Conservation (phyloP, 768 basidiomycete species). For the Collybia mongolica region DNA sequence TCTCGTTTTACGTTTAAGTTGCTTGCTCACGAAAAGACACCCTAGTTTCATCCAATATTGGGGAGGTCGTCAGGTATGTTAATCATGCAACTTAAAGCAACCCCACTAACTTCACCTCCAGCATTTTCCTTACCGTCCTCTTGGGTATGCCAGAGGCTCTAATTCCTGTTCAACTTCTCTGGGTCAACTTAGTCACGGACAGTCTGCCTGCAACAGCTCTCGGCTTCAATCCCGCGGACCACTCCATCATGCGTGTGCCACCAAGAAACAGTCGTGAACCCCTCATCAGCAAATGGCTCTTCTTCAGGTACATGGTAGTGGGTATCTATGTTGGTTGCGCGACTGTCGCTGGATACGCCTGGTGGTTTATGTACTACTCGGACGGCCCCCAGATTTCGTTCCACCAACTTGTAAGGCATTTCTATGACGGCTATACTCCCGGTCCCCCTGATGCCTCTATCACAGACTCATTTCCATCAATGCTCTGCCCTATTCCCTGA, state of each 20-base stretch:
- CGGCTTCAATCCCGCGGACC: slow-evolving; percentile 97
- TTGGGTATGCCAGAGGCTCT: slow-evolving; percentile 99
- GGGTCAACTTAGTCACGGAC: slow-evolving; percentile 98
- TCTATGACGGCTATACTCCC: slow-evolving; percentile 1
- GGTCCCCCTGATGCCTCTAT: slow-evolving; percentile 1
- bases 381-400: slow-evolving; percentile 93
- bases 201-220: slow-evolving; percentile 95
- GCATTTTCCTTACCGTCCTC: slow-evolving; percentile 96
- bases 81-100: not conserved
- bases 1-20: slow-evolving; percentile 4
- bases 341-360: slow-evolving; percentile 96
- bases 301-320: slow-evolving; percentile 93
- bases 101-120: slow-evolving; percentile 14
- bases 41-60: slow-evolving; percentile 91
- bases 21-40: slow-evolving; percentile 4
- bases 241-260: slow-evolving; percentile 94
- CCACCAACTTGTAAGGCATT: slow-evolving; percentile 77
- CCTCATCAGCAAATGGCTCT: slow-evolving; percentile 89
- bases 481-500: slow-evolving; percentile 81
- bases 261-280: slow-evolving; percentile 90
- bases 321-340: slow-evolving; percentile 93
- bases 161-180: slow-evolving; percentile 95
- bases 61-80: slow-evolving; percentile 80
- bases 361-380: slow-evolving; percentile 96
- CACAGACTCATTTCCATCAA: slow-evolving; percentile 97